Conservation (phyloP, 169 alveolate genomes). For the Neospora caninum region DNA sequence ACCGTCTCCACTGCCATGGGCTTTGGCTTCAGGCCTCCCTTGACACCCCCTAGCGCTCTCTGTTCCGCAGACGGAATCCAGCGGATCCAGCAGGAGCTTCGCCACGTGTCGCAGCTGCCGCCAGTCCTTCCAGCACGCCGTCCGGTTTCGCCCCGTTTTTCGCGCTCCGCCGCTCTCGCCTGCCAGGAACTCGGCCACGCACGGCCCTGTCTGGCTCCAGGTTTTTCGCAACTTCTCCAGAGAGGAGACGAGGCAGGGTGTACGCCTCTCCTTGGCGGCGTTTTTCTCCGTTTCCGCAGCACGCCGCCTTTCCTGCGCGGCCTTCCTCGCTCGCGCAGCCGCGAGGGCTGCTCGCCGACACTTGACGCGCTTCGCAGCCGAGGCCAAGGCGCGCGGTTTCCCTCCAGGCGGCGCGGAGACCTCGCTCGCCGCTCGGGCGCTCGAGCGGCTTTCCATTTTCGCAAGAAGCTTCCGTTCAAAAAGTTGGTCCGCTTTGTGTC, state of each 20-base stretch:
- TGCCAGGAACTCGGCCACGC: background rate
- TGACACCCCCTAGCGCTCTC: too few species aligned
- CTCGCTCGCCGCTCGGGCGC: too few species aligned
- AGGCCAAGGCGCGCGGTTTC: too few species aligned
- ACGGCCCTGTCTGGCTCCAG: background rate
- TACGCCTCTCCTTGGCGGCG: background rate
- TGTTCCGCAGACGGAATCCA: too few species aligned
- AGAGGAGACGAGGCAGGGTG: background rate
- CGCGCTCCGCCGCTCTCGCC: background rate
- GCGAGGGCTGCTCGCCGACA: background rate
- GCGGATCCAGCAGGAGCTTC: background rate
- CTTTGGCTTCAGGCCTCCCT: too few species aligned
- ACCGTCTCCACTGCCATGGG: too few species aligned
- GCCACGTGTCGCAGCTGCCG: background rate
- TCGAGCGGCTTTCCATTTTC: too few species aligned
- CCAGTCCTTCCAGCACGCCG: constrained; percentile 22
- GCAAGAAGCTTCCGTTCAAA: too few species aligned
- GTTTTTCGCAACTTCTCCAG: background rate
- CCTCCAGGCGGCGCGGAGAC: too few species aligned
- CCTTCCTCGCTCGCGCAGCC: background rate
- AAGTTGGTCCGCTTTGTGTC: too few species aligned
- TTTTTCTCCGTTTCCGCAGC: background rate
- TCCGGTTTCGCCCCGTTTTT: background rate
- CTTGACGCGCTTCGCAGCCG: background rate
- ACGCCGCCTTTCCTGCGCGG: background rate